Conservation (phyloP, 2,329 filamentous ascomycete species). For the Fusarium sp. region DNA sequence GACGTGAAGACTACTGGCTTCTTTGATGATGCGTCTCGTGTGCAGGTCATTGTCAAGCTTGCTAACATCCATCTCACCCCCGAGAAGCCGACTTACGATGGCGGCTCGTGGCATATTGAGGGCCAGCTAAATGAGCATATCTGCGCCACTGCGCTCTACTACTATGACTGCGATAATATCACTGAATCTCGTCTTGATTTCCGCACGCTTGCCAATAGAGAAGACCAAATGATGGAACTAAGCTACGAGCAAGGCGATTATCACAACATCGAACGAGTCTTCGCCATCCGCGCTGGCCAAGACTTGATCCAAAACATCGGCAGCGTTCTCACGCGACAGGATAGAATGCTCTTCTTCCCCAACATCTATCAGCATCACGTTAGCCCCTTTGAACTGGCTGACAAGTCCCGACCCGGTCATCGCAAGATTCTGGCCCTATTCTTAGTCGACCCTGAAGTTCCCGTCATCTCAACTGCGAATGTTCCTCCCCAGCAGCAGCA, state of each 20-base stretch:
- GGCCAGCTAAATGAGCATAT: slow-evolving; percentile 72
- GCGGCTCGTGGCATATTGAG: slow-evolving; percentile 67
- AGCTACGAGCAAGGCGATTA: slow-evolving; percentile 49
- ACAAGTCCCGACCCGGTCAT: slow-evolving; percentile 65
- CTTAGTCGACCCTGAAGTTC: slow-evolving; percentile 66
- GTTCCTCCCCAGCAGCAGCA: slow-evolving; percentile 56
- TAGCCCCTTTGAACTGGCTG: slow-evolving; percentile 61
- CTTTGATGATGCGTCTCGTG: slow-evolving; percentile 44
- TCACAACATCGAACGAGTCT: slow-evolving; percentile 49
- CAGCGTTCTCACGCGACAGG: slow-evolving; percentile 57
- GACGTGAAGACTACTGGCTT: slow-evolving; percentile 45
- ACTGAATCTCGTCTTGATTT: slow-evolving; percentile 63
- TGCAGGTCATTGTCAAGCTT: slow-evolving; percentile 74
- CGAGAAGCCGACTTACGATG: slow-evolving; percentile 63
- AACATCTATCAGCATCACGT: slow-evolving; percentile 65
- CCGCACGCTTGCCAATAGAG: slow-evolving; percentile 53
- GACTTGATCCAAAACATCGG: slow-evolving; percentile 55
- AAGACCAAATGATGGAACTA: slow-evolving; percentile 42
- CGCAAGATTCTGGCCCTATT: slow-evolving; percentile 70
- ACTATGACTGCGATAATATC: slow-evolving; percentile 71
- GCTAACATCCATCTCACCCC: slow-evolving; percentile 70
- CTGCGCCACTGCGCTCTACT: slow-evolving; percentile 70
- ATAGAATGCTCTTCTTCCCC: slow-evolving; percentile 66
- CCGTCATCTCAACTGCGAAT: slow-evolving; percentile 57
- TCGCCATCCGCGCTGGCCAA: slow-evolving; percentile 45